Evolutionary conservation across 75 land plant genomes (phyloP).

Genomic region (Pseudotsuga menziesii): DNA sequence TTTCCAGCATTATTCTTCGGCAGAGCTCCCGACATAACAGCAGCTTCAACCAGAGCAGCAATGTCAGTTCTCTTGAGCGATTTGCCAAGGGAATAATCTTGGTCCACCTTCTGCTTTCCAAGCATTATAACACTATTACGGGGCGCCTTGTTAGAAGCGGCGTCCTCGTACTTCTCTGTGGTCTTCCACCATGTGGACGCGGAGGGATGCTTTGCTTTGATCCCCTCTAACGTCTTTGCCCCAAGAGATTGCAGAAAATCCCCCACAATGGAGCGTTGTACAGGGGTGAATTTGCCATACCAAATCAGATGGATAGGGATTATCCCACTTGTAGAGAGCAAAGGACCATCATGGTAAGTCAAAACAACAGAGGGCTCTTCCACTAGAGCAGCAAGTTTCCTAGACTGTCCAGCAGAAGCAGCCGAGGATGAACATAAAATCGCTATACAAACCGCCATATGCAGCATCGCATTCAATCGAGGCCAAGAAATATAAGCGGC

Average conservation of each 20-base stretch:
- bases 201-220: slow-evolving; percentile 11
- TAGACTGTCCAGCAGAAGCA: background rate
- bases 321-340: slow-evolving; percentile 2
- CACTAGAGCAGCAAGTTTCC: slow-evolving; percentile 10
- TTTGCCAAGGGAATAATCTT: slow-evolving; percentile 4
- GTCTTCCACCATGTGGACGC: slow-evolving; percentile 34
- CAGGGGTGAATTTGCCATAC: slow-evolving; percentile 18
- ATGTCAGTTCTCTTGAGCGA: background rate
- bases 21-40: background rate
- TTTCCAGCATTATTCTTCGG: too few species aligned
- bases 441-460: background rate
- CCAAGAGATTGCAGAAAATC: slow-evolving; percentile 18
- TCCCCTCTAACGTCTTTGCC: background rate
- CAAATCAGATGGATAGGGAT: slow-evolving; percentile 16
- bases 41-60: background rate
- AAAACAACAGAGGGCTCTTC: slow-evolving; percentile 18
- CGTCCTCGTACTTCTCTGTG: slow-evolving; percentile 20
- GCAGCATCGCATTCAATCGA: background rate
- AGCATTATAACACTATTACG: background rate
- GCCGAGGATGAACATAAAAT: background rate
- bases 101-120: slow-evolving; percentile 13
- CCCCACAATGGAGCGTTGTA: slow-evolving; percentile 11
- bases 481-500: background rate
- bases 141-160: background rate
- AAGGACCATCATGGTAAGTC: slow-evolving; percentile 19